A percentile compares a stretch with the other conserved stretches of the same genome.
Evolutionary conservation across 495 filamentous ascomycete species (phyloP).

Genomic region (Saxophila tyrrhenica): DNA sequence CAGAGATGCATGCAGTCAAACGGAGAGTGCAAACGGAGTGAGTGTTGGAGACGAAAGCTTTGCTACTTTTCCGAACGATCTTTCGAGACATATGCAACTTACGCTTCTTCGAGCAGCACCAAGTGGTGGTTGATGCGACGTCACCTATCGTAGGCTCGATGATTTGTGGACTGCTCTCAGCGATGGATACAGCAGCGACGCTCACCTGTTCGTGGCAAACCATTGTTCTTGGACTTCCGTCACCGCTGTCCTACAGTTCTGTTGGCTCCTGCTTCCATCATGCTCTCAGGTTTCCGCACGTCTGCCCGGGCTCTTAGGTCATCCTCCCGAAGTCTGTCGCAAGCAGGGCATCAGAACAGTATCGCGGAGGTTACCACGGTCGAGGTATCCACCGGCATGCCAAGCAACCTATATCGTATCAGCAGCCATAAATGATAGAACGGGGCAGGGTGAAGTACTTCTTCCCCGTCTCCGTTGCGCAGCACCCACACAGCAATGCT

Average conservation of each 20-base stretch:
- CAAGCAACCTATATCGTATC: not conserved
- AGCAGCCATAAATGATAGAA: not conserved
- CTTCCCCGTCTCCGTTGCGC: constrained; percentile 9
- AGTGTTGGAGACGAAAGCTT: not conserved
- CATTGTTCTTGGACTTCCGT: not conserved
- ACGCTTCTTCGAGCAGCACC: no score
- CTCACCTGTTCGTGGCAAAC: no score
- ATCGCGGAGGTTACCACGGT: constrained; percentile 1
- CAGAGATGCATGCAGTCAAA: not conserved
- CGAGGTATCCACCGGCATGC: constrained; percentile 1
- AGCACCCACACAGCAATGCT: constrained; percentile 10
- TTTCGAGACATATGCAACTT: no score
- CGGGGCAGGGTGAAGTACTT: not conserved
- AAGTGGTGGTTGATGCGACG: no score
- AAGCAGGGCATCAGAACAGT: constrained; percentile 1
- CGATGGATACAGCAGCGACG: no score
- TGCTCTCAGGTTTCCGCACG: not conserved
- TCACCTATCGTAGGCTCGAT: no score
- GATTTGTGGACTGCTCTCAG: no score
- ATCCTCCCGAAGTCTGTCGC: not conserved
- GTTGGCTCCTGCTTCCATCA: not conserved
- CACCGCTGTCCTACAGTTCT: not conserved
- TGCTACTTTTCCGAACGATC: no score
- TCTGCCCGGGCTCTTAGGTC: not conserved
- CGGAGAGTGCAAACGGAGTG: not conserved